A percentile compares a stretch with the other conserved stretches of the same genome.
phyloP scores from a whole-genome alignment of 768 basidiomycete genomes.

The Phanerochaete sordida region DNA sequence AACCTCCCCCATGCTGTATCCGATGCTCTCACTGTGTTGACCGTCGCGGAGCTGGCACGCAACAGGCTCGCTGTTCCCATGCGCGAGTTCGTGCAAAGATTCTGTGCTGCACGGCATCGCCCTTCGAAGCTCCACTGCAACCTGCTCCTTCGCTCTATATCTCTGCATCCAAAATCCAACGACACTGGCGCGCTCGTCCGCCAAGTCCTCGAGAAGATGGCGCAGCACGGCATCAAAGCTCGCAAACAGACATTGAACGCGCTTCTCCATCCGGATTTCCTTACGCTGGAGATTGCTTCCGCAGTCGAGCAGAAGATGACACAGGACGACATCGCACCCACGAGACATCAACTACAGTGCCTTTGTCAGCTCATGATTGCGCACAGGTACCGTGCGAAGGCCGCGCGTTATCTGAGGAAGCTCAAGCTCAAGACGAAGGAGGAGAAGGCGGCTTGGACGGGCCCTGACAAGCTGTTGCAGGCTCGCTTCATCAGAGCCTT shows the following conservation, averaged over 20 bases:
- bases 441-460: not conserved
- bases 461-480: not conserved
- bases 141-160: conserved; percentile 14
- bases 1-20: not conserved
- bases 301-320: not conserved
- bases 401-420: not conserved
- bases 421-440: not conserved
- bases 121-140: conserved; percentile 15
- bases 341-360: conserved; percentile 2
- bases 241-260: not conserved
- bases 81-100: not conserved
- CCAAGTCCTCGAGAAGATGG: conserved; percentile 12
- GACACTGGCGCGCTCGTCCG: conserved; percentile 8
- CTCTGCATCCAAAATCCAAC: not conserved
- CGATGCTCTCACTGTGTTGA: conserved; percentile 1
- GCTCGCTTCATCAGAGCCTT: not conserved
- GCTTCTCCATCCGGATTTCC: not conserved
- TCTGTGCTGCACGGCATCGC: not conserved
- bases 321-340: not conserved
- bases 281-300: not conserved
- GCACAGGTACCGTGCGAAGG: not conserved
- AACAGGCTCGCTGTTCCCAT: not conserved
- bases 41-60: conserved; percentile 2
- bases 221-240: not conserved
- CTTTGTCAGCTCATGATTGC: conserved; percentile 1